These are phyloP conservation scores for Achaetomium macrosporum DNA, from an alignment of 2,329 filamentous ascomycete species.

Conservation along the genomic window DNA sequence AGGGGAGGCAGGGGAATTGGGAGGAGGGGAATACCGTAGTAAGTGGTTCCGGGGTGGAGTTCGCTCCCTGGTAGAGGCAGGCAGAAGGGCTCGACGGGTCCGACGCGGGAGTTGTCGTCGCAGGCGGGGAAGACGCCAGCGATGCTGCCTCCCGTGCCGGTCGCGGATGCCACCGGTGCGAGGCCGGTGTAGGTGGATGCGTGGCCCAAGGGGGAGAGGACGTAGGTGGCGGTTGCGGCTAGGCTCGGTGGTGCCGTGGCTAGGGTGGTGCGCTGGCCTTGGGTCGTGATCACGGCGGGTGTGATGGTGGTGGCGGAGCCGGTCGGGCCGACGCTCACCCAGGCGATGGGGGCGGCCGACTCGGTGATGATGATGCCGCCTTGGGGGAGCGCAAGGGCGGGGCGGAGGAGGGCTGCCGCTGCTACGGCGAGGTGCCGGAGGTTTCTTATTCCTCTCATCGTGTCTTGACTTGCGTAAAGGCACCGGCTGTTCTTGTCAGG, in stretches of 20 bases:
- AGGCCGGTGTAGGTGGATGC: constrained; percentile 29
- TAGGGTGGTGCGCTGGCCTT: constrained; percentile 27
- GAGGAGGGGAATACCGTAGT: constrained; percentile 28
- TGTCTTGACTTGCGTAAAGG: too few relatives aligned
- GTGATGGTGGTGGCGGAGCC: constrained; percentile 28
- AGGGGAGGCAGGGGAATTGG: not conserved
- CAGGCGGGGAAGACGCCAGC: constrained; percentile 30
- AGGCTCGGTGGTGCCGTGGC: constrained; percentile 28
- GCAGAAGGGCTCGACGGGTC: constrained; percentile 30
- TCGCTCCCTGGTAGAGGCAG: constrained; percentile 27
- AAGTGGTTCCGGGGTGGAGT: constrained; percentile 28
- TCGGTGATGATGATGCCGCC: constrained; percentile 8
- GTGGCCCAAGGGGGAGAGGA: constrained; percentile 24
- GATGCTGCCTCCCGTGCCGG: constrained; percentile 15
- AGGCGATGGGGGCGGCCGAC: constrained; percentile 19
- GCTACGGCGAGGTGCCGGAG: too few relatives aligned
- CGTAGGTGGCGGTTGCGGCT: constrained; percentile 27
- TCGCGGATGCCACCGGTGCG: constrained; percentile 30
- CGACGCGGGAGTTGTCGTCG: constrained; percentile 24
- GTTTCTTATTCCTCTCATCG: too few relatives aligned
- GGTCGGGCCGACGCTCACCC: constrained; percentile 30
- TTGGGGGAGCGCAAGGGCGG: constrained; percentile 20
- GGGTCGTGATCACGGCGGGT: constrained; percentile 24
- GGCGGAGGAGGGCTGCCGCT: constrained; percentile 22
- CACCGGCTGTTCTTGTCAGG: too few relatives aligned